Base-by-base conservation (phyloP, 1,284 basidiomycete species). In the Malassezia equina region DNA sequence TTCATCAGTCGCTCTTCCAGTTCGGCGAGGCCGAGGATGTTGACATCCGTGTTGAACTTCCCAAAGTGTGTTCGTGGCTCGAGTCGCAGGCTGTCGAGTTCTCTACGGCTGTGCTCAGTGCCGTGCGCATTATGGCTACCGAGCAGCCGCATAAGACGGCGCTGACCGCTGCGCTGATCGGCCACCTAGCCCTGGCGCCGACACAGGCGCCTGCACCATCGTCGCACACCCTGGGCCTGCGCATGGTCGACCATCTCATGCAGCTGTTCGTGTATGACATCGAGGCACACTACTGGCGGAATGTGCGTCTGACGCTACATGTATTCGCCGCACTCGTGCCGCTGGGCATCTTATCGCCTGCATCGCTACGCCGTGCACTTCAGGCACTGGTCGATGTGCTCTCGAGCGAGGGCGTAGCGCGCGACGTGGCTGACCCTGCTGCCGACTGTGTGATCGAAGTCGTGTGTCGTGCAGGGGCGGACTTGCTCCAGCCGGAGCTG, bases 371-470 rank as follows among this genome's bases (percentile, higher is more conserved):
- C 42, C 80, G 82, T 7, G 81, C 90, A 11, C 79, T 93, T 24
- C 82, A 84, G 58, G 85, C 87, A 0, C 87, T 93, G 64, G 83
- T 84, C 3, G 80, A 84, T 0, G 90, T 93, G 2, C 77, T 94
- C 24, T 86, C 90, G 62, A 90, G 93, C 71, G 88, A 91, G 60
- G 87, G 86, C 43, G 88, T 88, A 5, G n/a, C 47, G 17, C 47
- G 47, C 33, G 19, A 24, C n/a, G 53, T 33, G 17, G 47, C 41
- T 8, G 54, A 51, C 11, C 29, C 24, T 3, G 88, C 88, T 0
- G 86, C 86, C 1, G 76, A 89, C 19, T 90, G 87, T 75, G 88
- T 90, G 17, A 85, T 83, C 7, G 89, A 94, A 72, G 88, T 87
- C 8, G 78, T 94, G 29, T 66, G 65, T 48, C 61, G 67, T 17